Conservation (phyloP, 228 moss, liverwort and hornwort genomes). For the Sphagnum fallax region DNA sequence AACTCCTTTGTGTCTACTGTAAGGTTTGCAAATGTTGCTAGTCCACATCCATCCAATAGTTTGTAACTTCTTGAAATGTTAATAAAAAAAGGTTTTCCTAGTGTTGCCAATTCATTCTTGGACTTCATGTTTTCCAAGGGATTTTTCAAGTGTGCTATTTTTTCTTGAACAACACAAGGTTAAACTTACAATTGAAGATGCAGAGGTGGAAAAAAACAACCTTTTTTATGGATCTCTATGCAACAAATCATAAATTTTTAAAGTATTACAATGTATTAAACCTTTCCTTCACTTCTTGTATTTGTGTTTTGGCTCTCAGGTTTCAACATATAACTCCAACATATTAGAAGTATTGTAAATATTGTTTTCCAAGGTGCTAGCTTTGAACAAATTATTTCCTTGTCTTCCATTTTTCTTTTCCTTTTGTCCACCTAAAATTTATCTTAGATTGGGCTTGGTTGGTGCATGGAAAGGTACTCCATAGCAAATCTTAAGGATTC, state of each 20-base stretch:
- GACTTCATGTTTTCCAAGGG: background rate
- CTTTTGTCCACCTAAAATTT: no score
- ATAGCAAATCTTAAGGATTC: constrained; percentile 94
- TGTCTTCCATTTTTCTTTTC: no score
- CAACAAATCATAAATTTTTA: constrained; percentile 89
- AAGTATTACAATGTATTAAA: constrained; percentile 76
- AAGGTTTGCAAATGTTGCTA: constrained; percentile 28
- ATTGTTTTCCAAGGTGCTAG: background rate
- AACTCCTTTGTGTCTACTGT: no score
- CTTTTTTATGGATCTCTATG: constrained; percentile 87
- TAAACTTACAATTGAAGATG: constrained; percentile 81
- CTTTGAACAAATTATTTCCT: no score
- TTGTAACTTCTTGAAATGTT: constrained; percentile 84
- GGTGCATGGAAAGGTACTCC: constrained; percentile 12
- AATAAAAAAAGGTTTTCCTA: constrained; percentile 1
- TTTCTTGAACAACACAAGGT: constrained; percentile 32
- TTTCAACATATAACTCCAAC: no score
- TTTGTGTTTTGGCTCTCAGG: background rate
- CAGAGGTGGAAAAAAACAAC: constrained; percentile 81
- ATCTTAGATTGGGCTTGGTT: no score
- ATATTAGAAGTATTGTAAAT: no score
- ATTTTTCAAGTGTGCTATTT: no score
- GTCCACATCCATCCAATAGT: constrained; percentile 52
- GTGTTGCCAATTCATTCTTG: no score
- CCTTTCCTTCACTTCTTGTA: no score